These are phyloP conservation scores for Cucurbita maxima DNA, from an alignment of 306 rosid genomes.

Conservation along the genomic window DNA sequence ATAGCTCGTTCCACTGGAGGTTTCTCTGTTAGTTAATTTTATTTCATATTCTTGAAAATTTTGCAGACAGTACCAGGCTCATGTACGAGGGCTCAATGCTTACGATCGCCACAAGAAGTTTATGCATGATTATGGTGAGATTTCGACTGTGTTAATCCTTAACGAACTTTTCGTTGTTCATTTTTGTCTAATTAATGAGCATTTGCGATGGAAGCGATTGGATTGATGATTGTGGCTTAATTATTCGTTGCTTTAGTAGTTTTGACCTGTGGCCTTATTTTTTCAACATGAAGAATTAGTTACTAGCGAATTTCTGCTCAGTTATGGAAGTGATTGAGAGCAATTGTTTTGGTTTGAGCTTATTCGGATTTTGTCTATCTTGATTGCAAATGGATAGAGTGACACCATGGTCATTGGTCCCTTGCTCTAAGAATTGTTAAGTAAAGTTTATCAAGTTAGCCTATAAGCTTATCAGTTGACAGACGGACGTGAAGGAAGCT, in stretches of 20 bases:
- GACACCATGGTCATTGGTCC: neutral
- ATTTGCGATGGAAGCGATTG: neutral
- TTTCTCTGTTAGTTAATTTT: neutral
- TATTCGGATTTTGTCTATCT: neutral
- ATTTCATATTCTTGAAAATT: neutral
- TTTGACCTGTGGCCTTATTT: neutral
- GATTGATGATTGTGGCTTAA: neutral
- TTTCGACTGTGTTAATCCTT: neutral
- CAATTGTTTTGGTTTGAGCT: neutral
- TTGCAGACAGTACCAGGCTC: conserved; percentile 44
- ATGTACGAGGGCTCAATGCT: conserved; percentile 42
- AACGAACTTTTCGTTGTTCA: neutral
- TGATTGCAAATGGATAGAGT: neutral
- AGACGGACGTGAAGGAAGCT: conserved; percentile 34
- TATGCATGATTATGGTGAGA: conserved; percentile 52
- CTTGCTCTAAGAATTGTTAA: neutral
- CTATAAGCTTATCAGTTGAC: neutral
- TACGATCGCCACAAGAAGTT: conserved; percentile 45
- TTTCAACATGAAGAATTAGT: neutral
- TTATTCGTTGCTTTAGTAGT: neutral
- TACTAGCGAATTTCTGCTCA: neutral
- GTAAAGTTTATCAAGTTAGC: neutral
- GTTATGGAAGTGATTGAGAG: neutral
- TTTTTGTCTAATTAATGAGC: neutral
- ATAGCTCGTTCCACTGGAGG: neutral